Percentiles rank a stretch among this genome's conserved stretches.
Evolutionary conservation across 768 basidiomycete genomes (phyloP).

Genomic region (Solioccasus polychromus): DNA sequence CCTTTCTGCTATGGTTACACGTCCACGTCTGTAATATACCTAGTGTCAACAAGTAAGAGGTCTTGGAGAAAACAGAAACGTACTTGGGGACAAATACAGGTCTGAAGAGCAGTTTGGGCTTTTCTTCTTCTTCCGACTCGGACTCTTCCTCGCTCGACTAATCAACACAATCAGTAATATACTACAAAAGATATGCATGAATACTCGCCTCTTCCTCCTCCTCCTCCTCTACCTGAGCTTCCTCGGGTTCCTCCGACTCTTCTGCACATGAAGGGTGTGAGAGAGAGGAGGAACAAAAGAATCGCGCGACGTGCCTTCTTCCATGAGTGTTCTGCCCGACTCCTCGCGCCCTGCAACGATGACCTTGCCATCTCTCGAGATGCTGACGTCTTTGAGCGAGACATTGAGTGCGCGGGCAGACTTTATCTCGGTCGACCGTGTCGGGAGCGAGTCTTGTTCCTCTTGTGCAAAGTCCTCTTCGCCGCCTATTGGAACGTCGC

Average conservation of each 20-base stretch:
- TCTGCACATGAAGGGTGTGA: constrained; percentile 6
- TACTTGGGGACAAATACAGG: constrained; percentile 97
- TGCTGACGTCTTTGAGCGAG: constrained; percentile 73
- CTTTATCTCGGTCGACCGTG: constrained; percentile 34
- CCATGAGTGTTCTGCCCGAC: constrained; percentile 67
- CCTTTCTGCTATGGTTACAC: constrained; percentile 67
- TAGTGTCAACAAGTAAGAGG: constrained; percentile 1
- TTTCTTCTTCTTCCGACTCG: constrained; percentile 71
- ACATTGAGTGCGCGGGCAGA: constrained; percentile 63
- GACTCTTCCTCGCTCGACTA: constrained; percentile 89
- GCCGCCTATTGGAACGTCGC: constrained; percentile 58
- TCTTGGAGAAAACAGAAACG: constrained; percentile 24
- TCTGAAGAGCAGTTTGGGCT: constrained; percentile 74
- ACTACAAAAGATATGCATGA: constrained; percentile 1
- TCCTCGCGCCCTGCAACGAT: constrained; percentile 77
- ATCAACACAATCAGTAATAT: constrained; percentile 14
- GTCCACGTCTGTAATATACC: constrained; percentile 55
- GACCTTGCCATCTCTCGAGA: constrained; percentile 77
- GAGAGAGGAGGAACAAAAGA: constrained; percentile 6
- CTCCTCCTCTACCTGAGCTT: constrained; percentile 33
- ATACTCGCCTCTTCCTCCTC: constrained; percentile 40
- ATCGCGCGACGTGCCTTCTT: constrained; percentile 41
- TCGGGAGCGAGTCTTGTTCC: constrained; percentile 42
- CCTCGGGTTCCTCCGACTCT: constrained; percentile 41
- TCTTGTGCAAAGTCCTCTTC: constrained; percentile 52